These are phyloP conservation scores for Suillus americanus DNA, from an alignment of 768 basidiomycete species.

Conservation along the genomic window DNA sequence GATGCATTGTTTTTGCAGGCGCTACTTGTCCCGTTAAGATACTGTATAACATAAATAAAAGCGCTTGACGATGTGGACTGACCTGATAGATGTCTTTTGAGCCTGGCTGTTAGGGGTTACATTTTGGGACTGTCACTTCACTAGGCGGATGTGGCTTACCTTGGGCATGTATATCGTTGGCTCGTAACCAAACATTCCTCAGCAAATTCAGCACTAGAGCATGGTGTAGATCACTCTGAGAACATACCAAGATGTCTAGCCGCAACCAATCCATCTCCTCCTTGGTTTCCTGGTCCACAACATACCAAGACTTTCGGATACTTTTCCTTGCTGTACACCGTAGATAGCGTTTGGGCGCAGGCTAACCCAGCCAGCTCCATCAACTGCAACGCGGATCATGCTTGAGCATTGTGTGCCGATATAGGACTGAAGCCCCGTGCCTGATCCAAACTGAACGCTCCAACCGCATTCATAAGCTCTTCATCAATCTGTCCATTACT, in stretches of 20 bases:
- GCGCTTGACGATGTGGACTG: neutral
- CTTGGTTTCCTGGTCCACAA: slow-evolving; percentile 98
- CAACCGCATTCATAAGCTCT: slow-evolving; percentile 85
- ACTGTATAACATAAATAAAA: neutral
- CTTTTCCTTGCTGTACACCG: slow-evolving; percentile 66
- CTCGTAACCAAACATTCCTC: slow-evolving; percentile 90
- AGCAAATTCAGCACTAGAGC: neutral
- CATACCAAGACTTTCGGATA: slow-evolving; percentile 86
- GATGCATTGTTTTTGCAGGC: slow-evolving; percentile 80
- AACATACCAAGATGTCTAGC: slow-evolving; percentile 85
- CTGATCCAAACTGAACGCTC: slow-evolving; percentile 95
- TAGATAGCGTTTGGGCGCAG: slow-evolving; percentile 85
- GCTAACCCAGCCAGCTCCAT: slow-evolving; percentile 97
- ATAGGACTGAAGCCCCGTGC: slow-evolving; percentile 34
- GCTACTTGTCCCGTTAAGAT: slow-evolving; percentile 38
- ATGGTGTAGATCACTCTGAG: neutral
- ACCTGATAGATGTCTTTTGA: slow-evolving; percentile 93
- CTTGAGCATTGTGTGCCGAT: neutral
- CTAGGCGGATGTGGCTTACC: slow-evolving; percentile 37
- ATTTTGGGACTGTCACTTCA: neutral
- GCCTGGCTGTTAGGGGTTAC: slow-evolving; percentile 59
- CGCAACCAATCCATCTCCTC: slow-evolving; percentile 95
- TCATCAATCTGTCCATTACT: slow-evolving; percentile 74
- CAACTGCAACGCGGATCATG: slow-evolving; percentile 46
- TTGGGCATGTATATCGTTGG: slow-evolving; percentile 95